phyloP scores from a whole-genome alignment of 2,329 filamentous ascomycete species.

The Beauveria asiatica region DNA sequence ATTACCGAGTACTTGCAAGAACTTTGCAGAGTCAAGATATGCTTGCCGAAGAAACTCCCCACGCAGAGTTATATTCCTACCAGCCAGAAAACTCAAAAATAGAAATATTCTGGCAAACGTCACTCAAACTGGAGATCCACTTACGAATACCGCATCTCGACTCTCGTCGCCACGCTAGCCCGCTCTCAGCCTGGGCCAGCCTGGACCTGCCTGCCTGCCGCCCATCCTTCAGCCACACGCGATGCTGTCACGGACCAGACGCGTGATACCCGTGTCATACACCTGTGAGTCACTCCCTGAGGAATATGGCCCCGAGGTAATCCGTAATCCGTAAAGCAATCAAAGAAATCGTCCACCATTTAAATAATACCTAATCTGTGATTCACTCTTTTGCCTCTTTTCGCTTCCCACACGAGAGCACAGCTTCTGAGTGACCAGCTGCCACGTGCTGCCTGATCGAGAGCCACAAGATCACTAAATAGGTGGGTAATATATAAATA shows the following conservation, averaged over 20 bases:
- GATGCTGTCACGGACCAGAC: slow-evolving; percentile 6
- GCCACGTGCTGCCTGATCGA: neutral
- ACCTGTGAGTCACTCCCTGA: slow-evolving; percentile 5
- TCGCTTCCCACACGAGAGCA: neutral
- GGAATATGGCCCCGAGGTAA: neutral
- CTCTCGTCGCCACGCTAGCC: neutral
- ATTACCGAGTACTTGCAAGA: no score
- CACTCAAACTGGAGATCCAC: no score
- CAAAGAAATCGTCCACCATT: neutral
- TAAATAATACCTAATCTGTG: neutral
- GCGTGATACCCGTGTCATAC: slow-evolving; percentile 7
- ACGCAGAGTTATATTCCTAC: no score
- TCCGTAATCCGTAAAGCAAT: no score
- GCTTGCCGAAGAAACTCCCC: no score
- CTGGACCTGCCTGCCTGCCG: neutral
- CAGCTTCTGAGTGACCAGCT: neutral
- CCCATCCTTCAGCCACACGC: neutral
- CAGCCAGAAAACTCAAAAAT: no score
- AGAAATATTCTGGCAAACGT: neutral
- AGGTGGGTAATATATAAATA: no score
- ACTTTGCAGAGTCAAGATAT: no score
- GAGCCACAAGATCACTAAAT: neutral
- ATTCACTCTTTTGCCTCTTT: neutral
- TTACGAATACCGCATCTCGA: no score
- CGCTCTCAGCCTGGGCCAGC: neutral